These are phyloP conservation scores for Fraxinus americana DNA, from an alignment of 257 asterid species.

Conservation along the genomic window DNA sequence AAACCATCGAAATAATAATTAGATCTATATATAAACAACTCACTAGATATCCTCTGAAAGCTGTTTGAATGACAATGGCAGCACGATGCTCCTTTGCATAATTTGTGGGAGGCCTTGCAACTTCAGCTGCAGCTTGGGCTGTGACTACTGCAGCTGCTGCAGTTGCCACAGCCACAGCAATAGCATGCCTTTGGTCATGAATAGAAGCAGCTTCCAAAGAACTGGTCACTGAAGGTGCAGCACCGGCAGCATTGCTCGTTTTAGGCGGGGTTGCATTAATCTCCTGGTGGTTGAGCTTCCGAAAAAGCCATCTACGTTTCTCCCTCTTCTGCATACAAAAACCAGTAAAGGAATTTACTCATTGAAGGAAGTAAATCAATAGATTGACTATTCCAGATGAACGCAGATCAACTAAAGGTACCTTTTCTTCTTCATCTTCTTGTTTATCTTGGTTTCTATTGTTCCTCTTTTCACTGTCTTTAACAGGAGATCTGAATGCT, in stretches of 20 bases:
- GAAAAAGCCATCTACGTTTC: slow-evolving; percentile 42
- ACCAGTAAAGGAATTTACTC: not conserved
- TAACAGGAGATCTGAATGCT: slow-evolving; percentile 50
- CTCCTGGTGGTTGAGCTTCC: slow-evolving; percentile 30
- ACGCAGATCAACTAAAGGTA: not conserved
- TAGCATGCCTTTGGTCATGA: slow-evolving; percentile 35
- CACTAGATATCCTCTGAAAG: slow-evolving; percentile 53
- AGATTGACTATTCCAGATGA: not conserved
- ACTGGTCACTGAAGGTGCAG: not conserved
- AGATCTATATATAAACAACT: slow-evolving; percentile 6
- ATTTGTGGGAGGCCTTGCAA: slow-evolving; percentile 25
- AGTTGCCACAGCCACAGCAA: slow-evolving; percentile 37
- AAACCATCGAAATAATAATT: no score
- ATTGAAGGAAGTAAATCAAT: not conserved
- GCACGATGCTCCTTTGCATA: slow-evolving; percentile 26
- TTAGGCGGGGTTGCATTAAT: slow-evolving; percentile 2
- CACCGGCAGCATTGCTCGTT: not conserved
- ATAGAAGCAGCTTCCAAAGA: not conserved
- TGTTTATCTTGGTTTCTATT: slow-evolving; percentile 21
- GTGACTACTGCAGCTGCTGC: slow-evolving; percentile 41
- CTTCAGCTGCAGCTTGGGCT: slow-evolving; percentile 37
- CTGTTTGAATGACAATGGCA: slow-evolving; percentile 39
- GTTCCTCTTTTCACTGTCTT: slow-evolving; percentile 33
- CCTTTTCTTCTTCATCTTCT: slow-evolving; percentile 41
- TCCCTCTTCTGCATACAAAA: slow-evolving; percentile 37